phyloP scores from a whole-genome alignment of 1,139 yeast genomes.

The Yueomyces sp. region DNA sequence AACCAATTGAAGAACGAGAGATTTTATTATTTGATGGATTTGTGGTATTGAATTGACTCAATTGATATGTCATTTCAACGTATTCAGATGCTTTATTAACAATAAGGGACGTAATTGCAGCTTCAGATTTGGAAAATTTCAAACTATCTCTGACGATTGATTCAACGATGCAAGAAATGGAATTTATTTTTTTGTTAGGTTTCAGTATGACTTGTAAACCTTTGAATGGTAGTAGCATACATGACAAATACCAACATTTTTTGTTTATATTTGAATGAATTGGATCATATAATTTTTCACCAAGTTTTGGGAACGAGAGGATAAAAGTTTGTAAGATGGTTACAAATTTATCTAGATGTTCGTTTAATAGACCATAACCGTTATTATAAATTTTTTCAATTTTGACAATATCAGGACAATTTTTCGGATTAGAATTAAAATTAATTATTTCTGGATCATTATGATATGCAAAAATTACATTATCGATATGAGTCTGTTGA shows the following conservation, averaged over 20 bases:
- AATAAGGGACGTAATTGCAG: conserved; percentile 36
- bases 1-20: conserved; percentile 49
- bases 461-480: conserved; percentile 39
- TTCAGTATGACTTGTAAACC: conserved; percentile 13
- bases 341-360: conserved; percentile 9
- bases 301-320: conserved; percentile 1
- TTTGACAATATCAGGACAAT: conserved; percentile 4
- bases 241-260: conserved; percentile 13
- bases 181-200: conserved; percentile 13
- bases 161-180: conserved; percentile 14
- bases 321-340: conserved; percentile 1
- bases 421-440: conserved; percentile 9
- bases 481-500: conserved; percentile 39
- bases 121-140: conserved; percentile 48
- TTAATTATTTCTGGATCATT: conserved; percentile 1
- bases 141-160: conserved; percentile 56
- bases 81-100: conserved; percentile 23
- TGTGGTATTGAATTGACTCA: conserved; percentile 1
- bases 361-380: conserved; percentile 6
- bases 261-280: conserved; percentile 4
- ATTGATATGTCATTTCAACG: conserved; percentile 14
- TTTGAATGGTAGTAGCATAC: conserved; percentile 15
- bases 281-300: conserved; percentile 3
- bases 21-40: conserved; percentile 5
- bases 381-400: conserved; percentile 7